Evolutionary conservation across 2,329 filamentous ascomycete species (phyloP).

Genomic region (Colletotrichum sp.): DNA sequence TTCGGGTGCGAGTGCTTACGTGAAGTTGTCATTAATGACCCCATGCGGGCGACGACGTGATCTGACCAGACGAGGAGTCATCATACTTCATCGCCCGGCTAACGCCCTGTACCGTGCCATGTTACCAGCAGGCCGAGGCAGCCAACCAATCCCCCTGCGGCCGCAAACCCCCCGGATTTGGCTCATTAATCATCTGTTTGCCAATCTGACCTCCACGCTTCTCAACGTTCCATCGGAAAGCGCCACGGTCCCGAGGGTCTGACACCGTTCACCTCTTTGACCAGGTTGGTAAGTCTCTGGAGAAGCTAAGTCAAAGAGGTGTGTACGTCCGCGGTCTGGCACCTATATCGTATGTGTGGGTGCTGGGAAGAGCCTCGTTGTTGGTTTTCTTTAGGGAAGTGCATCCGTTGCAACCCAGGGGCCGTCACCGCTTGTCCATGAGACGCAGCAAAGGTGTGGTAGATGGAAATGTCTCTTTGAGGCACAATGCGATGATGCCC

Average conservation of each 20-base stretch:
- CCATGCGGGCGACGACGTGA: constrained; percentile 18
- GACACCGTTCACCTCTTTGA: not conserved
- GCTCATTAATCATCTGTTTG: not conserved
- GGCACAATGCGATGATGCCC: not conserved
- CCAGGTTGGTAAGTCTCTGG: not conserved
- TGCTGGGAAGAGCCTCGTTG: not conserved
- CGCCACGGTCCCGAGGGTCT: constrained; percentile 16
- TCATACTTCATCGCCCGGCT: constrained; percentile 15
- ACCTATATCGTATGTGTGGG: not conserved
- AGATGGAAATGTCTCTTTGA: not conserved
- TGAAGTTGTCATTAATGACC: constrained; percentile 17
- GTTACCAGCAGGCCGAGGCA: constrained; percentile 10
- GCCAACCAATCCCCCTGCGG: constrained; percentile 6
- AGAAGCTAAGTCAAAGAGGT: not conserved
- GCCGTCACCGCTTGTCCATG: constrained; percentile 3
- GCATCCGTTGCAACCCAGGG: not conserved
- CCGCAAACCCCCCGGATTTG: not conserved
- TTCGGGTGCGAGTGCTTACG: constrained; percentile 7
- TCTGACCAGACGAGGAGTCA: constrained; percentile 1
- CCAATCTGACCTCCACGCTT: constrained; percentile 13
- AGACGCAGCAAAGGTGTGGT: not conserved
- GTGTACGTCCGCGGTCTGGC: not conserved
- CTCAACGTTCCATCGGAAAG: constrained; percentile 10
- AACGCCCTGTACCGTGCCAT: not conserved
- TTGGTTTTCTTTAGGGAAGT: not conserved